phyloP scores from a whole-genome alignment of 1,284 basidiomycete species.

The Boletus chippewaensis region DNA sequence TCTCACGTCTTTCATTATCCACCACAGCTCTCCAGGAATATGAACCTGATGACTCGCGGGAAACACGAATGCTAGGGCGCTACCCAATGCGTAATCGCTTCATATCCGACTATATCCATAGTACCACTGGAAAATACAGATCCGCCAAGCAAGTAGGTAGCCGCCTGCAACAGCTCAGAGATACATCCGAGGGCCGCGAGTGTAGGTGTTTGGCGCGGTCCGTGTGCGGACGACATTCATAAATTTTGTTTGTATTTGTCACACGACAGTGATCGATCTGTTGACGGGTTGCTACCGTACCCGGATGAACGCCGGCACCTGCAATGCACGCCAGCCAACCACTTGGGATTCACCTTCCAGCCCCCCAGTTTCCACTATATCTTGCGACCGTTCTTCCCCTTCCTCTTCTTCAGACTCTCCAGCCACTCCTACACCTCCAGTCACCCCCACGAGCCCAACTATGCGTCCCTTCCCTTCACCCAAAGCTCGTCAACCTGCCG shows the following conservation, averaged over 20 bases:
- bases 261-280: slow-evolving; percentile 28
- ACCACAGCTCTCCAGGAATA: slow-evolving; percentile 48
- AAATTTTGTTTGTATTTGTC: slow-evolving; percentile 31
- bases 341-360: slow-evolving; percentile 22
- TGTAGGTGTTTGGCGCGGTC: slow-evolving; percentile 39
- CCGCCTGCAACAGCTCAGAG: slow-evolving; percentile 63
- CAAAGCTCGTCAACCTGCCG: slow-evolving; percentile 22
- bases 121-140: slow-evolving; percentile 54
- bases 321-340: slow-evolving; percentile 19
- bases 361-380: slow-evolving; percentile 24
- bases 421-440: slow-evolving; percentile 20
- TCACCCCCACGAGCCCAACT: slow-evolving; percentile 24
- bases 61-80: slow-evolving; percentile 60
- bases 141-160: slow-evolving; percentile 70
- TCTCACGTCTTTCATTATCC: slow-evolving; percentile 21
- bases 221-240: slow-evolving; percentile 29
- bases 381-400: slow-evolving; percentile 38
- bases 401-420: slow-evolving; percentile 35
- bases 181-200: slow-evolving; percentile 58
- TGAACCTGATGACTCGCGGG: slow-evolving; percentile 59
- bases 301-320: slow-evolving; percentile 19
- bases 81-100: slow-evolving; percentile 70
- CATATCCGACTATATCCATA: slow-evolving; percentile 63
- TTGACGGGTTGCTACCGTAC: slow-evolving; percentile 33
- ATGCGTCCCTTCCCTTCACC: slow-evolving; percentile 20